Base-by-base conservation (phyloP, 495 filamentous ascomycete species). In the Cairneyella variabilis region DNA sequence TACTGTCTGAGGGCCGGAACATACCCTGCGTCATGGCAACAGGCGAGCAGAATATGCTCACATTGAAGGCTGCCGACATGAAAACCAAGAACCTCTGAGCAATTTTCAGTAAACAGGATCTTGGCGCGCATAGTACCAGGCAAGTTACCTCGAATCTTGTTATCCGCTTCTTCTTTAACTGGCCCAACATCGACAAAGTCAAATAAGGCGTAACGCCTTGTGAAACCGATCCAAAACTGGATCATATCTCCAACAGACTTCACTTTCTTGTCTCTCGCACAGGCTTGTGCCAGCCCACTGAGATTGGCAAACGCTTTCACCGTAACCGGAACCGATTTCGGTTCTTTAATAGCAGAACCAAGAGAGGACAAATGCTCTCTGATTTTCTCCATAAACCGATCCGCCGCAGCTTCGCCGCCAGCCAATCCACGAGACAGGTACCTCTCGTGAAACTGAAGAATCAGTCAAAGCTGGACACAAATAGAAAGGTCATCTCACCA, bases 21-120 rank as follows among this genome's bases (percentile, higher is more conserved):
- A 63, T 83, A 84, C n/a, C 76, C 74, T 14, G 68, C 68, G 56
- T 86, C 79, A 51, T 84, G 79, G 57, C 80, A 83, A 41, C 73
- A 79, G 14, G 74, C 82, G 26, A 82, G 78, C 53, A 81, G 71
- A 18, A 84, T 75, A 60, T 83, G 79, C 32, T 73, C 76, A 66
- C 83, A 86, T 51, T 78, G 74, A 23, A 72, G 69, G 53, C 76
- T 77, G 28, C 79, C 76, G 2, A 65, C 71, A 57, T 78, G 79
- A 12, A 81, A 61, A 1, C 72, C 69, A 53, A 86, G 81, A 57
- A 75, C 71, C 64, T 76, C 82, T 82, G 45, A 23, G n/a, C 4
- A 5, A 54, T 26, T 9, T 14, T 38, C 42, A 46, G 30, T 36
- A 12, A 18, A 12, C 16, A 12, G 3, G 20, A 37, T 9, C n/a